Base-by-base conservation (phyloP, 345 rosid genomes). In the Boechera retrofracta region DNA sequence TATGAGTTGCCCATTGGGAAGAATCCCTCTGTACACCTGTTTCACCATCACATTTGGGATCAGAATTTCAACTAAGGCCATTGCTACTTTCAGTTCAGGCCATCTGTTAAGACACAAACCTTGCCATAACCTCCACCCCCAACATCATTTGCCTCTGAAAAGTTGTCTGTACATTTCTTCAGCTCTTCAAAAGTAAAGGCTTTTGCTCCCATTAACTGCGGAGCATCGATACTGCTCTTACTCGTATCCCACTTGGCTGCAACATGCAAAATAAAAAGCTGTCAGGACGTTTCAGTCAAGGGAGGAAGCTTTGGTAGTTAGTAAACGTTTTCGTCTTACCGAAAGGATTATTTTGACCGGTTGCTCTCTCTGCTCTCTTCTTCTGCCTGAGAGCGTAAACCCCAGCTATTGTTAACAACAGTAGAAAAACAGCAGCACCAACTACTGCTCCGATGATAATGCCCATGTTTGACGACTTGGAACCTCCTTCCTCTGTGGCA, bases 91-190 rank as follows among this genome's bases (percentile, higher is more conserved):
- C 4, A 58, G 0, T 0, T 48, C 3, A 66, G 29, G 7, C 2
- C 52, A 65, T 16, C 4, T 24, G 7, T 10, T 38, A 44, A 26
- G 24, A 67, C 52, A 72, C 64, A 57, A 67, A 89, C 97, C 93
- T 93, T 87, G 49, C 99, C 99, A 74, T 89, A 93, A 52, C 97
- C 99, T 16, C 99, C 98, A 10, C 89, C 88, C 18, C 99, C 97
- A 64, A 91, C 68, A 56, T 76, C 87, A 69, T 84, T 91, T 77
- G 88, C 73, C 9, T 89, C 87, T 32, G 94, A 87, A 81, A 96
- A 96, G 36, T 87, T 88, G 39, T 83, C 83, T 21, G 93, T 81
- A 67, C 79, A 89, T 79, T 79, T 91, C 81, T 78, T 91, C 9
- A 93, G 80, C 80, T 96, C 98, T 47, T 90, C 92, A 45, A 85